Percentiles rank a stretch among this genome's conserved stretches.
Evolutionary conservation across 306 rosid species (phyloP).

Genomic region (Hylodesmum podocarpum): DNA sequence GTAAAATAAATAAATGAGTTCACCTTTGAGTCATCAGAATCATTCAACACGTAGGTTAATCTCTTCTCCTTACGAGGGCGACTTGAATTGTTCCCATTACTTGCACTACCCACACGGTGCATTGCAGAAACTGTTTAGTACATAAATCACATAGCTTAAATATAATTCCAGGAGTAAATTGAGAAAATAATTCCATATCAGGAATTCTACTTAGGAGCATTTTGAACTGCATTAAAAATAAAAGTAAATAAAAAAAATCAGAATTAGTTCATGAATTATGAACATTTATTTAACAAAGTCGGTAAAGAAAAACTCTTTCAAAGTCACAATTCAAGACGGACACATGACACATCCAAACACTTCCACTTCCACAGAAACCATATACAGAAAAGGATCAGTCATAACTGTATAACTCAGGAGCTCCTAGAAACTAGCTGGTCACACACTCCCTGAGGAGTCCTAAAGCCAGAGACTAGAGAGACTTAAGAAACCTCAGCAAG

Average conservation of each 20-base stretch:
- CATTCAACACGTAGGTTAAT: slow-evolving; percentile 82
- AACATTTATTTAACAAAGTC: slow-evolving; percentile 3
- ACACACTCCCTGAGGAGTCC: not conserved
- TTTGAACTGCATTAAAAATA: not conserved
- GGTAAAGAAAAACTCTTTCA: slow-evolving; percentile 5
- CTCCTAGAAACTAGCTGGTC: not conserved
- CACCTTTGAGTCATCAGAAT: slow-evolving; percentile 85
- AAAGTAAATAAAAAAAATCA: not conserved
- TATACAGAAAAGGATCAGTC: not conserved
- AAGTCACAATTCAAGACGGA: not conserved
- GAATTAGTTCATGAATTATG: slow-evolving; percentile 1
- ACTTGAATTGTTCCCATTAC: slow-evolving; percentile 77
- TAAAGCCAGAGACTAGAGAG: too few species aligned
- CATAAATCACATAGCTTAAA: slow-evolving; percentile 18
- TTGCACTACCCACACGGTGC: slow-evolving; percentile 99
- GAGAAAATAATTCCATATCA: slow-evolving; percentile 20
- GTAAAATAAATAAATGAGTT: slow-evolving; percentile 20
- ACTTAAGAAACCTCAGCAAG: too few species aligned
- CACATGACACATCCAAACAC: slow-evolving; percentile 11
- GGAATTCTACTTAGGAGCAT: slow-evolving; percentile 16
- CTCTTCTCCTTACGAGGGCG: slow-evolving; percentile 98
- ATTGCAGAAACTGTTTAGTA: slow-evolving; percentile 58
- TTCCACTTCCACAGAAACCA: slow-evolving; percentile 1
- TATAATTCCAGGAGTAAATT: slow-evolving; percentile 17
- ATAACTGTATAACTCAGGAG: not conserved